Evolutionary conservation across 2,329 filamentous ascomycete species (phyloP).

Genomic region (Nemania bipapillata): DNA sequence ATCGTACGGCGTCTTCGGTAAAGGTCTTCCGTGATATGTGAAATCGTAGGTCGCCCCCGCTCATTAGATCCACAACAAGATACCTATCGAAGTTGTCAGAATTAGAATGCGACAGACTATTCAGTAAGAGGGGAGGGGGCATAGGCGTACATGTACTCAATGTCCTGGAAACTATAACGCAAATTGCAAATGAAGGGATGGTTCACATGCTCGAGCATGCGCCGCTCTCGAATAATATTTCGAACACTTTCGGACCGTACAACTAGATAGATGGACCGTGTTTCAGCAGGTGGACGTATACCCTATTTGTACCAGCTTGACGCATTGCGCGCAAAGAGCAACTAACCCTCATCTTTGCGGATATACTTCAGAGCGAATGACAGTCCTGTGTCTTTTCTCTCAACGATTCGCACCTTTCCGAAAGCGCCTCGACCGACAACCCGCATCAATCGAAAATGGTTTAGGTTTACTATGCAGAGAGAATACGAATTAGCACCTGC

Average conservation of each 20-base stretch:
- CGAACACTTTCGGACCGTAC: conserved; percentile 97
- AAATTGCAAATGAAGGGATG: conserved; percentile 98
- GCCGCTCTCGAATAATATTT: conserved; percentile 95
- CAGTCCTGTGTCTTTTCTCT: conserved; percentile 92
- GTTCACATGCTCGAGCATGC: conserved; percentile 98
- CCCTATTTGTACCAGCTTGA: no score
- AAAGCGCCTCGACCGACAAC: conserved; percentile 98
- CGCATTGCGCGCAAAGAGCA: conserved; percentile 18
- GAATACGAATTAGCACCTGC: conserved; percentile 20
- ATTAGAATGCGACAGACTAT: conserved; percentile 33
- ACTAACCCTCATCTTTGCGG: conserved; percentile 93
- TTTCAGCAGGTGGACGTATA: conserved; percentile 33
- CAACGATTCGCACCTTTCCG: conserved; percentile 98
- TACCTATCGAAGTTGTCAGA: conserved; percentile 75
- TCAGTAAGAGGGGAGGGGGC: conserved; percentile 3
- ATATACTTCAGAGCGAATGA: conserved; percentile 99
- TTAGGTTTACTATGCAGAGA: conserved; percentile 79
- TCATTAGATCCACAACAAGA: conserved; percentile 98
- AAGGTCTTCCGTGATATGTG: conserved; percentile 98
- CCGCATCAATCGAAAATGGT: conserved; percentile 93
- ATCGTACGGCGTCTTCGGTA: conserved; percentile 94
- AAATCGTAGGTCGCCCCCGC: conserved; percentile 92
- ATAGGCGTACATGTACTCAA: conserved; percentile 88
- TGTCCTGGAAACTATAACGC: conserved; percentile 98
- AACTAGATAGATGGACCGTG: conserved; percentile 65